phyloP scores from a whole-genome alignment of 2,329 filamentous ascomycete species.

The Dactylellina parvicollis region DNA sequence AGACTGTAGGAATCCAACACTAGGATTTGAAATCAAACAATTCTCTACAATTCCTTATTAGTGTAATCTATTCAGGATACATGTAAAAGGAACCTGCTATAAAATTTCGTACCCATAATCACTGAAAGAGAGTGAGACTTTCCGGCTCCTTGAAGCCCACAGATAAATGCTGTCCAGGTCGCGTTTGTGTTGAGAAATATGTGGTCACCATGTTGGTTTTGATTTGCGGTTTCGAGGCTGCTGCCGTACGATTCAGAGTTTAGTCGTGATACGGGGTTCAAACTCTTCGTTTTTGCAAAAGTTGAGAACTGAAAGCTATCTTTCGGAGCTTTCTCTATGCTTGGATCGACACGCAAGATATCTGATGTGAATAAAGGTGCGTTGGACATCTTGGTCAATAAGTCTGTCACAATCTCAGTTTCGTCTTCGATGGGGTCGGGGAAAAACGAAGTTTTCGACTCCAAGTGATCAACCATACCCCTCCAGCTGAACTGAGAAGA shows the following conservation, averaged over 20 bases:
- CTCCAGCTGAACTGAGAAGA: neutral
- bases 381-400: neutral
- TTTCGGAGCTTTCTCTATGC: neutral
- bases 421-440: neutral
- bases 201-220: neutral
- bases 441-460: neutral
- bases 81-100: neutral
- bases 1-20: conserved; percentile 15
- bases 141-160: conserved; percentile 35
- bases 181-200: conserved; percentile 35
- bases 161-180: conserved; percentile 40
- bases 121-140: conserved; percentile 45
- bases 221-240: neutral
- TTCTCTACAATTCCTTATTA: conserved; percentile 8
- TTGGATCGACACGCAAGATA: neutral
- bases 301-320: conserved; percentile 20
- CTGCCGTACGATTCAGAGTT: neutral
- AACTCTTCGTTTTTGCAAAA: conserved; percentile 15
- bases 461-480: neutral
- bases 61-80: neutral
- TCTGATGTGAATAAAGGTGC: conserved; percentile 37
- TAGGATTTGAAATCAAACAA: conserved; percentile 27
- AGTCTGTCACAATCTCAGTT: neutral
- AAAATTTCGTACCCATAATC: conserved; percentile 26
- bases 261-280: neutral